phyloP scores from a whole-genome alignment of 257 asterid species.

The Verbena officinalis region DNA sequence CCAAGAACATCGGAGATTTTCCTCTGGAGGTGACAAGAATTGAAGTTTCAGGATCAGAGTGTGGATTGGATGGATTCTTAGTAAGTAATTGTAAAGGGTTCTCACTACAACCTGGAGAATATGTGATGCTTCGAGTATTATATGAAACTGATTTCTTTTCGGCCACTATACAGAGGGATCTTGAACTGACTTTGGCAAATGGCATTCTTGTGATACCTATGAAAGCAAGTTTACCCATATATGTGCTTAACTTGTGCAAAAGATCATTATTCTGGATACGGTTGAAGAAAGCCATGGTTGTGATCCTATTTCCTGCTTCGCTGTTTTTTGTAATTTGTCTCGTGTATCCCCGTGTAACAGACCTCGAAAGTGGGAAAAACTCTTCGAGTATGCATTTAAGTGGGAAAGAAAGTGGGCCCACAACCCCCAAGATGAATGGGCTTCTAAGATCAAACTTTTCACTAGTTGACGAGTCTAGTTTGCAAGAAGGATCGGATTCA shows the following conservation, averaged over 20 bases:
- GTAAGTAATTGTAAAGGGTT: constrained; percentile 64
- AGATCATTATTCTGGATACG: constrained; percentile 60
- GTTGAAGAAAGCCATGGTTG: constrained; percentile 44
- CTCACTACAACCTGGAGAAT: constrained; percentile 80
- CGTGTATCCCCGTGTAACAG: constrained; percentile 41
- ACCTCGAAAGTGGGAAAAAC: constrained; percentile 44
- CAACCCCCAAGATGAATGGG: constrained; percentile 40
- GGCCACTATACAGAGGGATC: constrained; percentile 72
- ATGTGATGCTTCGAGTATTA: constrained; percentile 56
- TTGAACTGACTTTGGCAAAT: constrained; percentile 58
- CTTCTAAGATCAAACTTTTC: constrained; percentile 32
- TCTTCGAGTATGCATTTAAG: constrained; percentile 29
- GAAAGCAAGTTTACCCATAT: constrained; percentile 70
- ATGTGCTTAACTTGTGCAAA: constrained; percentile 62
- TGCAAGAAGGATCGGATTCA: constrained; percentile 41
- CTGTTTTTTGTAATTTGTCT: constrained; percentile 45
- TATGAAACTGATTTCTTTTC: constrained; percentile 67
- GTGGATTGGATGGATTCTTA: constrained; percentile 73
- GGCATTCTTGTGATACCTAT: constrained; percentile 84
- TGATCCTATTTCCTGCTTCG: constrained; percentile 45
- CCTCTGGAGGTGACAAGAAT: constrained; percentile 63
- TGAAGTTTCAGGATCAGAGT: constrained; percentile 77
- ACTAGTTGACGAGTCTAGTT: constrained; percentile 39
- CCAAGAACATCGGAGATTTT: constrained; percentile 80
- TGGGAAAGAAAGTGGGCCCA: constrained; percentile 29